Conservation (phyloP, 1,284 basidiomycete genomes). For the Porogramme epimiltina region DNA sequence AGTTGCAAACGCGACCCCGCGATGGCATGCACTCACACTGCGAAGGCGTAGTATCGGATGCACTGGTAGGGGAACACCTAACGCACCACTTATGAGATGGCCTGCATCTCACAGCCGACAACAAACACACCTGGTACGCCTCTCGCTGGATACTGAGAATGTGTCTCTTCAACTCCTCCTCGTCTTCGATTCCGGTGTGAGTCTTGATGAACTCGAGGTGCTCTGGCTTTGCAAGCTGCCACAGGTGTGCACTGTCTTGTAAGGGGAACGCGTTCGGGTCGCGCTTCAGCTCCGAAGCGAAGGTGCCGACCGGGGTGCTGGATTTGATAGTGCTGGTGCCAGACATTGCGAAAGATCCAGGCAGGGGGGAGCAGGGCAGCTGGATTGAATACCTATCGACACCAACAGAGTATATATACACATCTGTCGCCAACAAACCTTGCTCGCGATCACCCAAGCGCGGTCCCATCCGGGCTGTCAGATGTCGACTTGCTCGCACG, state of each 20-base stretch:
- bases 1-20: too few species aligned
- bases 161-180: conserved; percentile 42
- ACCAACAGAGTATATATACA: too few species aligned
- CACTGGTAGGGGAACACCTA: conserved; percentile 5
- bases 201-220: conserved; percentile 39
- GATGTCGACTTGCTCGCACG: too few species aligned
- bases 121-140: not conserved
- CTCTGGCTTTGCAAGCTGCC: conserved; percentile 12
- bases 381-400: too few species aligned
- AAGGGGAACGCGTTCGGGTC: not conserved
- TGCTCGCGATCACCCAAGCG: too few species aligned
- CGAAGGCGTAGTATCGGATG: conserved; percentile 3
- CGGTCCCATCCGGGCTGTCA: too few species aligned
- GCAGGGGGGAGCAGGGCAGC: too few species aligned
- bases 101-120: not conserved
- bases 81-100: too few species aligned
- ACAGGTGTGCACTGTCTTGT: conserved; percentile 36
- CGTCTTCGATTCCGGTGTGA: conserved; percentile 40
- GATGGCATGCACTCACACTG: not conserved
- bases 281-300: not conserved
- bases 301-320: too few species aligned
- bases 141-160: conserved; percentile 41
- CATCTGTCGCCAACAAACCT: too few species aligned
- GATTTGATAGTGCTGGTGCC: too few species aligned
- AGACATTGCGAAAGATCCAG: too few species aligned